phyloP scores from a whole-genome alignment of 179 eudicot species.

The Beta lomatogona region DNA sequence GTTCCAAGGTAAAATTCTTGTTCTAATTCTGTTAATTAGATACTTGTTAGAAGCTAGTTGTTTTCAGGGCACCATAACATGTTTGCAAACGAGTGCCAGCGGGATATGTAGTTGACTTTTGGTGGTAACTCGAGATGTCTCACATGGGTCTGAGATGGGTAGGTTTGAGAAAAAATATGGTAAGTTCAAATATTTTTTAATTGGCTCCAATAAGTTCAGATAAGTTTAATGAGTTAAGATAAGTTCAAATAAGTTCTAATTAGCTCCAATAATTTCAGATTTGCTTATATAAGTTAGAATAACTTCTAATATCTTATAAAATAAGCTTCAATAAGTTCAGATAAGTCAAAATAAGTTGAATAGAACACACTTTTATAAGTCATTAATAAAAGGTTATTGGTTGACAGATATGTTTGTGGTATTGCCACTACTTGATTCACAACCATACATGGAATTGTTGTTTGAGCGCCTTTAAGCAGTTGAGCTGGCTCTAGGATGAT shows the following conservation, averaged over 20 bases:
- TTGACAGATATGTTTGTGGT: not conserved
- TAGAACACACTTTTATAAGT: not conserved
- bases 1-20: constrained; percentile 61
- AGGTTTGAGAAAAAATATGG: not conserved
- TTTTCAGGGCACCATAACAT: not conserved
- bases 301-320: too few species aligned
- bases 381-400: not conserved
- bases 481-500: not conserved
- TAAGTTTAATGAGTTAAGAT: too few species aligned
- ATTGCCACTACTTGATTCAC: not conserved
- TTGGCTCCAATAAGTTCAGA: too few species aligned
- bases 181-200: too few species aligned
- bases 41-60: not conserved
- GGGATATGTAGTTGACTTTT: not conserved
- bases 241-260: too few species aligned
- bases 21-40: not conserved
- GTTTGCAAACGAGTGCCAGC: not conserved
- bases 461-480: constrained; percentile 2
- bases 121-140: not conserved
- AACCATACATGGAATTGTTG: not conserved
- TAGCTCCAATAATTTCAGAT: too few species aligned
- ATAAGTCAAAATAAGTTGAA: too few species aligned
- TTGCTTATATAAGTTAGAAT: too few species aligned
- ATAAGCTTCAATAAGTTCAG: too few species aligned
- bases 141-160: not conserved